phyloP scores from a whole-genome alignment of 2,329 filamentous ascomycete species.

The Exophiala sideris region DNA sequence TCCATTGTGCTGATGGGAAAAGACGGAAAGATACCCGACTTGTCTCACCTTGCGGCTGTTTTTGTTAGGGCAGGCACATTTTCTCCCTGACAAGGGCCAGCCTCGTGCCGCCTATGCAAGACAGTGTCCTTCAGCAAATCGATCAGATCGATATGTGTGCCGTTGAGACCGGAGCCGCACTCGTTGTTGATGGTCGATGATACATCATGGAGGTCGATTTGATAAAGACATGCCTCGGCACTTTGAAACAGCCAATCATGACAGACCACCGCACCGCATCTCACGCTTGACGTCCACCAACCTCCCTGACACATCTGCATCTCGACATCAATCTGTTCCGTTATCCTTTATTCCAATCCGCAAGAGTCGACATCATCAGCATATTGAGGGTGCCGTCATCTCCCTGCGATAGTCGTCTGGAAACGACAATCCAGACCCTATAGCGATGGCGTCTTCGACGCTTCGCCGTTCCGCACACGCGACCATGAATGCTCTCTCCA shows the following conservation, averaged over 20 bases:
- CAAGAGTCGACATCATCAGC: not conserved
- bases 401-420: not conserved
- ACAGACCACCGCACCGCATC: not conserved
- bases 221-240: not conserved
- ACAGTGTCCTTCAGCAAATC: too few species aligned
- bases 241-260: not conserved
- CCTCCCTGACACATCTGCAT: not conserved
- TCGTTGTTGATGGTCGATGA: too few species aligned
- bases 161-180: too few species aligned
- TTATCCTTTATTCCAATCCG: not conserved
- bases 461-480: slow-evolving; percentile 21
- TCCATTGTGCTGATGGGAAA: too few species aligned
- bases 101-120: too few species aligned
- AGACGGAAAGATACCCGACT: too few species aligned
- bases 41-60: too few species aligned
- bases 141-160: too few species aligned
- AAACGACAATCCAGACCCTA: not conserved
- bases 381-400: not conserved
- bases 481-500: slow-evolving; percentile 21
- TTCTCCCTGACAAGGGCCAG: too few species aligned
- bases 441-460: slow-evolving; percentile 21
- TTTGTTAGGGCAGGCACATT: too few species aligned
- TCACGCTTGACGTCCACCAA: not conserved
- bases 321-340: not conserved
- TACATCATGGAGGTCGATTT: too few species aligned